Conservation (phyloP, 352 stramenopile genomes). For the Thraustotheca clavata region DNA sequence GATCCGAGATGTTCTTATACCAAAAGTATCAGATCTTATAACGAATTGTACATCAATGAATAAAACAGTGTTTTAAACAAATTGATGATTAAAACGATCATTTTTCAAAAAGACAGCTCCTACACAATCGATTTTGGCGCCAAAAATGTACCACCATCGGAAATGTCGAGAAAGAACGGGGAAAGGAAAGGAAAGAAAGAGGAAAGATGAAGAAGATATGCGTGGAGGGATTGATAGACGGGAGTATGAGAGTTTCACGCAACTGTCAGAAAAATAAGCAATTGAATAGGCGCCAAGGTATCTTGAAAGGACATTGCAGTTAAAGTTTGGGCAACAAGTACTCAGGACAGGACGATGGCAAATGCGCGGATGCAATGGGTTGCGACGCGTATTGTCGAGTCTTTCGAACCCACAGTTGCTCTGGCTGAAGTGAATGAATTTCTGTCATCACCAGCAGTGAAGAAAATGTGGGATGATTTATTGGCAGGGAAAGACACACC, state of each 20-base stretch:
- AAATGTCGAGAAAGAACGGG: no score
- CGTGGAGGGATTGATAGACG: no score
- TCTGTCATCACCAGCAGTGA: constrained; percentile 35
- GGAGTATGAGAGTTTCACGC: no score
- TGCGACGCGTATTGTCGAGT: constrained; percentile 60
- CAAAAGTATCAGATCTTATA: neutral
- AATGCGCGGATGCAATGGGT: constrained; percentile 79
- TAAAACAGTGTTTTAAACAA: no score
- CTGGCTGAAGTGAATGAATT: constrained; percentile 53
- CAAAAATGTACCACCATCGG: no score
- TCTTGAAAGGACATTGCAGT: constrained; percentile 1
- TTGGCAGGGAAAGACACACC: constrained; percentile 51
- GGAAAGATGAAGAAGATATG: no score
- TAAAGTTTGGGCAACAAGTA: neutral
- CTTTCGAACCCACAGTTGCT: constrained; percentile 61
- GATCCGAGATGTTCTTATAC: neutral
- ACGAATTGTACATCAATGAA: no score
- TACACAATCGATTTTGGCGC: no score
- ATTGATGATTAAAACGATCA: no score
- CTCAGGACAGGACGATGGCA: constrained; percentile 37
- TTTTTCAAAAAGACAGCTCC: no score
- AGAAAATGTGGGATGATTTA: constrained; percentile 69
- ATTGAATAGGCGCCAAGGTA: neutral
- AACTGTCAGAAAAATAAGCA: no score
- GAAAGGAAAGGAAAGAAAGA: no score